These are phyloP conservation scores for Fusarium austroafricanum DNA, from an alignment of 2,329 filamentous ascomycete species.

Conservation along the genomic window DNA sequence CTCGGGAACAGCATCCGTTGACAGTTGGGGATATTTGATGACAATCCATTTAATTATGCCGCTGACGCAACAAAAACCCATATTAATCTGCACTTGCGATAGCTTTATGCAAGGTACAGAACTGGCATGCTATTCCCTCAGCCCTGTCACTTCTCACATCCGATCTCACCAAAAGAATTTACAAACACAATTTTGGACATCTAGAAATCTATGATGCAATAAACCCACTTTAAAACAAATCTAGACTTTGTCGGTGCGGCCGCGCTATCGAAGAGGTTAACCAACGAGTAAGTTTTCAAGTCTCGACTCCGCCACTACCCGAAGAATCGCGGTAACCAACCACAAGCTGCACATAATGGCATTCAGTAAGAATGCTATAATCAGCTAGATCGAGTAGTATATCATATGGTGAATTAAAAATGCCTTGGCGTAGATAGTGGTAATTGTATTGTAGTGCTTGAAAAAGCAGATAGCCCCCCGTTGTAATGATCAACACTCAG, in stretches of 20 bases:
- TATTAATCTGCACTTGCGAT: too few species aligned
- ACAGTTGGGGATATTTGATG: too few species aligned
- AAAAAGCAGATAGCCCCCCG: too few species aligned
- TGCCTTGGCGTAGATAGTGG: background rate
- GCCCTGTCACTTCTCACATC: conserved; percentile 16
- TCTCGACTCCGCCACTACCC: background rate
- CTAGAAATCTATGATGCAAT: background rate
- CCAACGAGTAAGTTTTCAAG: background rate
- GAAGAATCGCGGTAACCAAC: background rate
- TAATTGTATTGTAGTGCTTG: background rate
- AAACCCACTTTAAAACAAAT: background rate
- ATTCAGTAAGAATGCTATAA: background rate
- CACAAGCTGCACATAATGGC: background rate
- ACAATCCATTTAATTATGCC: background rate
- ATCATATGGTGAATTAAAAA: background rate
- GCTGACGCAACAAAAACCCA: background rate
- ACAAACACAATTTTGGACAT: background rate
- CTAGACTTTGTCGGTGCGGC: conserved; percentile 7
- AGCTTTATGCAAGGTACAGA: background rate
- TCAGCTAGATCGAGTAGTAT: background rate
- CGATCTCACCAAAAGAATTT: background rate
- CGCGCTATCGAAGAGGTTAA: conserved; percentile 1
- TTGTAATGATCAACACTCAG: background rate
- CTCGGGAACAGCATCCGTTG: too few species aligned
- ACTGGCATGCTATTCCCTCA: background rate